Conservation (phyloP, 768 basidiomycete genomes). For the Agaricus blazei region DNA sequence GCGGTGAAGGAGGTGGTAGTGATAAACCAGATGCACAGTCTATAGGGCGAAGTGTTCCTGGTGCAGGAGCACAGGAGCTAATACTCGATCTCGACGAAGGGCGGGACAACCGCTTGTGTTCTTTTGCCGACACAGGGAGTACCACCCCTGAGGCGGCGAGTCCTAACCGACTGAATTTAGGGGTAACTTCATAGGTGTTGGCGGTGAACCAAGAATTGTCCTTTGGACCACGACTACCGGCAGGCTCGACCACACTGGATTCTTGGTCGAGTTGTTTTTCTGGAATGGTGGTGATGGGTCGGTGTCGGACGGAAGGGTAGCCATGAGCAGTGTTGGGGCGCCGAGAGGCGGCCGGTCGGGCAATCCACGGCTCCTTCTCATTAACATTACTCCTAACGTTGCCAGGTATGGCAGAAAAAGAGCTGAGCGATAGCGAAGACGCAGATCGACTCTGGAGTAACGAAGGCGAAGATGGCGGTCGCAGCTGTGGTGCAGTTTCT, state of each 20-base stretch:
- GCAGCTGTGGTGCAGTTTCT: too few relatives aligned
- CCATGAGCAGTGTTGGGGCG: slow-evolving; percentile 5
- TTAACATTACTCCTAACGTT: not conserved
- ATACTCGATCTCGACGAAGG: not conserved
- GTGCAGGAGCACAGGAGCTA: not conserved
- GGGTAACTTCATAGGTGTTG: slow-evolving; percentile 29
- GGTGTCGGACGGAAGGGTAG: slow-evolving; percentile 5
- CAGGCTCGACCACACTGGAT: not conserved
- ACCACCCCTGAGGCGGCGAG: slow-evolving; percentile 29
- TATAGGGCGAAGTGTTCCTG: not conserved
- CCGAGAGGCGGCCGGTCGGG: not conserved
- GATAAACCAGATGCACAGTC: not conserved
- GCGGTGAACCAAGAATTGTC: slow-evolving; percentile 33
- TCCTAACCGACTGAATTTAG: slow-evolving; percentile 35
- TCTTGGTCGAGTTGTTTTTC: not conserved
- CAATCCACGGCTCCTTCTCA: too few relatives aligned
- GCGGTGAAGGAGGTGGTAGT: not conserved
- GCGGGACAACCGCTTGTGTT: slow-evolving; percentile 14
- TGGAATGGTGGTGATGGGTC: slow-evolving; percentile 6
- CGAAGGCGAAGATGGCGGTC: too few relatives aligned
- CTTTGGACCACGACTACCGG: slow-evolving; percentile 8
- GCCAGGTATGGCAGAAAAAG: too few relatives aligned
- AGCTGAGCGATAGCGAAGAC: not conserved
- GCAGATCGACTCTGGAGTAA: not conserved
- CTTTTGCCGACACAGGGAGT: slow-evolving; percentile 35